A percentile compares a stretch with the other conserved stretches of the same genome.
phyloP scores from a whole-genome alignment of 371 early-diverging fungal species.

The Mortierella sp. region DNA sequence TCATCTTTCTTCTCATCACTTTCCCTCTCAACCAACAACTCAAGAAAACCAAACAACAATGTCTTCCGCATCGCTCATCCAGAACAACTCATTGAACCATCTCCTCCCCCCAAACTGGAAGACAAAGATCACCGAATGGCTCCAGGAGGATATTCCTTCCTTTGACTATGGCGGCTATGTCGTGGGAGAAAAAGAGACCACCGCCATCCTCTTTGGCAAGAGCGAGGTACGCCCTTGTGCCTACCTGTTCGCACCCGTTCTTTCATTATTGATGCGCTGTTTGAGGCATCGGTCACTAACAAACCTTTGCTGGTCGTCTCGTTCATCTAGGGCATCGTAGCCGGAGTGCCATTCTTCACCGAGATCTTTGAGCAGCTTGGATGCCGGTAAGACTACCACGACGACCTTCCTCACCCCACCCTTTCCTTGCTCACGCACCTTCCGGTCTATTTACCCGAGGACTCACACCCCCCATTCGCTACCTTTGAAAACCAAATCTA shows the following conservation, averaged over 20 bases:
- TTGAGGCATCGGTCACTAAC: background rate
- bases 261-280: background rate
- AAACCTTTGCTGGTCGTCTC: background rate
- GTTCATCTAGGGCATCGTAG: slow-evolving; percentile 80
- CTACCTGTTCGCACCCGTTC: background rate
- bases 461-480: slow-evolving; percentile 2
- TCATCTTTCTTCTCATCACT: background rate
- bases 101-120: slow-evolving; percentile 85
- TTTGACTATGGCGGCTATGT: slow-evolving; percentile 98
- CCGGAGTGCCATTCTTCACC: slow-evolving; percentile 96
- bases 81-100: slow-evolving; percentile 57
- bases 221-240: slow-evolving; percentile 65
- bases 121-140: slow-evolving; percentile 79
- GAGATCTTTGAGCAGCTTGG: slow-evolving; percentile 93
- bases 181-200: slow-evolving; percentile 90
- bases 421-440: background rate
- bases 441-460: slow-evolving; percentile 4
- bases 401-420: background rate
- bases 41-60: slow-evolving; percentile 15
- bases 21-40: background rate
- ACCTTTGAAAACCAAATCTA: slow-evolving; percentile 29
- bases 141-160: slow-evolving; percentile 95
- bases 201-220: slow-evolving; percentile 91
- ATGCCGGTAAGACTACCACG: slow-evolving; percentile 77
- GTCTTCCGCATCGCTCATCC: slow-evolving; percentile 19